A percentile compares a stretch with the other conserved stretches of the same genome.
Evolutionary conservation across 2,329 filamentous ascomycete genomes (phyloP).

Genomic region (Aspergillus sclerotialis): DNA sequence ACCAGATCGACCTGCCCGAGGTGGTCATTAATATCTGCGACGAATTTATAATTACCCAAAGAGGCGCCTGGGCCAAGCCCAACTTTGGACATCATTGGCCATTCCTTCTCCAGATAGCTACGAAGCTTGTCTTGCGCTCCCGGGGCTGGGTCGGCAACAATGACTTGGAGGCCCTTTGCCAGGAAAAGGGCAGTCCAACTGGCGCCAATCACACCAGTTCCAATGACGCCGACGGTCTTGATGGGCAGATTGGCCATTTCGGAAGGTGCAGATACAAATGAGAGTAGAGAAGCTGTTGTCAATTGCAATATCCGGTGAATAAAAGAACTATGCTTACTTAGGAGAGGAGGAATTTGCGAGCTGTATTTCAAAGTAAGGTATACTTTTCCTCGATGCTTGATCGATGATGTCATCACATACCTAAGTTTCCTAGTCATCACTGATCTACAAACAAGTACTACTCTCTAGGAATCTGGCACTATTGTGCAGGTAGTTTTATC

Average conservation of each 20-base stretch:
- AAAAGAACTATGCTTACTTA: too few species aligned
- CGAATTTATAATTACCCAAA: slow-evolving; percentile 7
- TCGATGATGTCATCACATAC: too few species aligned
- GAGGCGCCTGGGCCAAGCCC: background rate
- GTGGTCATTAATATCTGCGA: slow-evolving; percentile 5
- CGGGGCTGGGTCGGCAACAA: slow-evolving; percentile 35
- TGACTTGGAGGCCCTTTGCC: slow-evolving; percentile 31
- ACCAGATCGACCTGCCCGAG: slow-evolving; percentile 4
- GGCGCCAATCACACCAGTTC: slow-evolving; percentile 34
- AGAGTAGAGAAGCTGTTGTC: too few species aligned
- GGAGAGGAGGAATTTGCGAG: too few species aligned
- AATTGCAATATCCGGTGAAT: too few species aligned
- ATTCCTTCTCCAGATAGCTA: slow-evolving; percentile 13
- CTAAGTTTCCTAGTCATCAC: too few species aligned
- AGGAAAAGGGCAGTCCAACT: slow-evolving; percentile 38
- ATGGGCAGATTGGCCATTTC: slow-evolving; percentile 12
- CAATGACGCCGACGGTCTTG: slow-evolving; percentile 25
- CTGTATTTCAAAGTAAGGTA: too few species aligned
- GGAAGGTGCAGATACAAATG: too few species aligned
- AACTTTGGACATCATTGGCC: slow-evolving; percentile 7
- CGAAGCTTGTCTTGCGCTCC: slow-evolving; percentile 25
- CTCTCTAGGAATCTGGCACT: too few species aligned
- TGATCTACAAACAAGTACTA: too few species aligned
- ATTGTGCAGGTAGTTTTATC: too few species aligned
- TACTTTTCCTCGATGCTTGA: too few species aligned